Conservation (phyloP, 2,329 filamentous ascomycete species). For the Cylindrodendrum hubeiense region DNA sequence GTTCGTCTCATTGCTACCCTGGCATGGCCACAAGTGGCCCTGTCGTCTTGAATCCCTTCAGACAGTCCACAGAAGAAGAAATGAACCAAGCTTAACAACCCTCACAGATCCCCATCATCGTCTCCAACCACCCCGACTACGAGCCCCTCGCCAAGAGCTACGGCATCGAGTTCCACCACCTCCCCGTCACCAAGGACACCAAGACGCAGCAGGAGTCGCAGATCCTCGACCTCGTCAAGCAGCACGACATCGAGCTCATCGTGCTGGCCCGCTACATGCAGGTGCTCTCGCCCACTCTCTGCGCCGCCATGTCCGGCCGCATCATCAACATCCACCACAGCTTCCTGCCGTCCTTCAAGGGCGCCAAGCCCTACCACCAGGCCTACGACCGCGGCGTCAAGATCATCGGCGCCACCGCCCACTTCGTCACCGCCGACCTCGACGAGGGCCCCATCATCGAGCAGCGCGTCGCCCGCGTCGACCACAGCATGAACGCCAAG, state of each 20-base stretch:
- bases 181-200: constrained; percentile 83
- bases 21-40: no score
- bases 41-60: background rate
- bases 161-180: constrained; percentile 83
- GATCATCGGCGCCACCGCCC: constrained; percentile 88
- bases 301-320: constrained; percentile 82
- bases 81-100: background rate
- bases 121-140: constrained; percentile 86
- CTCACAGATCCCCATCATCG: constrained; percentile 73
- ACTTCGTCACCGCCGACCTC: constrained; percentile 87
- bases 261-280: constrained; percentile 92
- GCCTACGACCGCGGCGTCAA: constrained; percentile 89
- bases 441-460: constrained; percentile 92
- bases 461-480: constrained; percentile 82
- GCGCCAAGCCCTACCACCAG: constrained; percentile 89
- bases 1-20: constrained; percentile 27
- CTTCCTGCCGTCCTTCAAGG: constrained; percentile 90
- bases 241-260: constrained; percentile 81
- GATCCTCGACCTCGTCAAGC: constrained; percentile 76
- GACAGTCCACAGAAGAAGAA: background rate
- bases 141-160: constrained; percentile 76
- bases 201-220: constrained; percentile 79
- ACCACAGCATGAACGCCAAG: constrained; percentile 82
- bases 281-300: constrained; percentile 80
- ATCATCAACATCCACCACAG: constrained; percentile 96